phyloP scores from a whole-genome alignment of 345 rosid species.

The Turnera subulata region DNA sequence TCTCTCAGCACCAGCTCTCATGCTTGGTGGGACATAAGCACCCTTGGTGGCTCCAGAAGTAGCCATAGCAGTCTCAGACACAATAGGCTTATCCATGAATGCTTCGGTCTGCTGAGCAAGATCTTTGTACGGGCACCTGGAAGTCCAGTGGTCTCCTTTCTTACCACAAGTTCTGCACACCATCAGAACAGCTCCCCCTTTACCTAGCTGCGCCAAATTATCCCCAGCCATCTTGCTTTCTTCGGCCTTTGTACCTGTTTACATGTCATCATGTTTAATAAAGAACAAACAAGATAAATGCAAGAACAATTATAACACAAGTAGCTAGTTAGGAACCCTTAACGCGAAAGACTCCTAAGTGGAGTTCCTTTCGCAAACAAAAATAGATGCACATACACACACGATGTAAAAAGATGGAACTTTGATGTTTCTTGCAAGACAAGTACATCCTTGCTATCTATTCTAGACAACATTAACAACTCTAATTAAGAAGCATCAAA shows the following conservation, averaged over 20 bases:
- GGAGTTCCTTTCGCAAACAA: too few relatives aligned
- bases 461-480: too few relatives aligned
- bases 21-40: slow-evolving; percentile 73
- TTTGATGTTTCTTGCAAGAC: too few relatives aligned
- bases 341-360: too few relatives aligned
- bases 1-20: slow-evolving; percentile 74
- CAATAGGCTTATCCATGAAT: slow-evolving; percentile 57
- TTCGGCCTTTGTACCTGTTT: slow-evolving; percentile 72
- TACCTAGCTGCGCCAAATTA: slow-evolving; percentile 56
- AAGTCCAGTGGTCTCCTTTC: slow-evolving; percentile 95
- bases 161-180: slow-evolving; percentile 82
- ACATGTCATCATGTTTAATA: too few relatives aligned
- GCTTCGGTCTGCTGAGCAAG: slow-evolving; percentile 52
- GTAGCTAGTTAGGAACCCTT: too few relatives aligned
- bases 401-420: neutral
- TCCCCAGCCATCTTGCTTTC: slow-evolving; percentile 58
- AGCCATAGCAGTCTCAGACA: slow-evolving; percentile 42
- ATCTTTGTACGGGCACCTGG: slow-evolving; percentile 87
- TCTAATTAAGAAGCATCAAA: too few relatives aligned
- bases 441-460: too few relatives aligned
- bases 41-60: slow-evolving; percentile 42
- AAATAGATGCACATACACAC: neutral
- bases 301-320: too few relatives aligned
- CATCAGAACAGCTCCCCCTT: slow-evolving; percentile 82
- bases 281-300: too few relatives aligned